Conservation (phyloP, 225 moss, liverwort and hornwort genomes). For the Lunularia cruciata region DNA sequence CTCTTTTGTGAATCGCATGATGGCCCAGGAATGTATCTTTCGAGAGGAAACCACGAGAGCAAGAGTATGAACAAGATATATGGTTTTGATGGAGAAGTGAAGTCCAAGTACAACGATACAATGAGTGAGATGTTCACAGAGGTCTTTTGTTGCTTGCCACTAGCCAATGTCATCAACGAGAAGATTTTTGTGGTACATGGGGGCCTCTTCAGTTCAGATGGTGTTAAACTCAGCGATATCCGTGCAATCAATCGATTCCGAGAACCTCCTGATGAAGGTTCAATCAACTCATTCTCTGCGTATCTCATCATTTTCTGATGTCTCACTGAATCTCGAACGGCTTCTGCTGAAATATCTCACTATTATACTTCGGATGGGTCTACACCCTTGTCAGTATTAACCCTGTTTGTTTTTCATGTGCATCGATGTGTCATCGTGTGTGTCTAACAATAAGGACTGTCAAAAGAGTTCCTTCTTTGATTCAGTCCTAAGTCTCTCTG, state of each 20-base stretch:
- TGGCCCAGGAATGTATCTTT: slow-evolving; percentile 69
- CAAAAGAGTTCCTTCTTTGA: too few species aligned
- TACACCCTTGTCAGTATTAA: background rate
- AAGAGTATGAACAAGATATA: slow-evolving; percentile 99
- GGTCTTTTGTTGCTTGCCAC: slow-evolving; percentile 90
- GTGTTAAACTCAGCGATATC: slow-evolving; percentile 87
- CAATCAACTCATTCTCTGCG: background rate
- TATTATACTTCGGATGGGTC: background rate
- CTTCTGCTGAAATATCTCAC: too few species aligned
- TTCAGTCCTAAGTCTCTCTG: too few species aligned
- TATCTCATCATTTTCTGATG: background rate
- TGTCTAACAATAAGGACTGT: too few species aligned
- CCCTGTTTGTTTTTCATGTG: too few species aligned
- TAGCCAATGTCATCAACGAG: slow-evolving; percentile 86
- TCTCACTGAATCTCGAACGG: background rate
- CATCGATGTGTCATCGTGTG: background rate
- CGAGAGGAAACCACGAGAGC: slow-evolving; percentile 99
- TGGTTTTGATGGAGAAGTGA: slow-evolving; percentile 98
- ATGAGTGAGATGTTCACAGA: slow-evolving; percentile 96
- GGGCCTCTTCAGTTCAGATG: slow-evolving; percentile 93
- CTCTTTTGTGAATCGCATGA: background rate
- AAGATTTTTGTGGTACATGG: slow-evolving; percentile 95
- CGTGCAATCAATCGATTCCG: slow-evolving; percentile 84
- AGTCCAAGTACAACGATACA: slow-evolving; percentile 77
- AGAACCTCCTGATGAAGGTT: slow-evolving; percentile 99